Evolutionary conservation across 2,329 filamentous ascomycete genomes (phyloP).

Genomic region (Leptographium procerum): DNA sequence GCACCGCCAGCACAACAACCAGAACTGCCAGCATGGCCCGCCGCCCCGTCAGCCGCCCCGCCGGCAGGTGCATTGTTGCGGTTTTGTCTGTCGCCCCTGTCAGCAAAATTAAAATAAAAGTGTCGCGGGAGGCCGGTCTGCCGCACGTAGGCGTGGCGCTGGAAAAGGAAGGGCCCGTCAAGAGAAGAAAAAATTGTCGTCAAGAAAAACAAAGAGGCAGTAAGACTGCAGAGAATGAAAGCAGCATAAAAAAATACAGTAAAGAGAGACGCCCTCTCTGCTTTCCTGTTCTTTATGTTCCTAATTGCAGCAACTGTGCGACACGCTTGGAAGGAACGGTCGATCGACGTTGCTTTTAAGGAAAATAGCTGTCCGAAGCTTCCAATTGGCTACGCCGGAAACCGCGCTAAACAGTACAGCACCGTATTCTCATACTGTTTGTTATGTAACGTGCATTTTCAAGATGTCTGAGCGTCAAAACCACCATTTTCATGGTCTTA

Average conservation of each 20-base stretch:
- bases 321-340: not conserved
- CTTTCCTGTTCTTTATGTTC: not conserved
- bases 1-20: constrained; percentile 18
- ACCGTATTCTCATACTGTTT: not conserved
- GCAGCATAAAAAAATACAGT: no score
- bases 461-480: no score
- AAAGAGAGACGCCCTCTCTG: no score
- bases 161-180: no score
- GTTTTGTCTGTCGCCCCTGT: not conserved
- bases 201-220: no score
- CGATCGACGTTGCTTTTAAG: not conserved
- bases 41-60: not conserved
- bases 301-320: not conserved
- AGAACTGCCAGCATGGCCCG: not conserved
- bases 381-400: not conserved
- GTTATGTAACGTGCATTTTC: not conserved
- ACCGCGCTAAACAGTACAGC: not conserved
- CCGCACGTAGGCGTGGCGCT: no score
- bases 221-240: no score
- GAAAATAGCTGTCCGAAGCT: not conserved
- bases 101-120: no score
- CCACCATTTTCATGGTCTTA: not conserved
- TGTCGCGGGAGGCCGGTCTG: no score
- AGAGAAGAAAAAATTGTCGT: no score
- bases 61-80: not conserved